Evolutionary conservation across 2,329 filamentous ascomycete species (phyloP).

Genomic region (Trichoderma asperellum): DNA sequence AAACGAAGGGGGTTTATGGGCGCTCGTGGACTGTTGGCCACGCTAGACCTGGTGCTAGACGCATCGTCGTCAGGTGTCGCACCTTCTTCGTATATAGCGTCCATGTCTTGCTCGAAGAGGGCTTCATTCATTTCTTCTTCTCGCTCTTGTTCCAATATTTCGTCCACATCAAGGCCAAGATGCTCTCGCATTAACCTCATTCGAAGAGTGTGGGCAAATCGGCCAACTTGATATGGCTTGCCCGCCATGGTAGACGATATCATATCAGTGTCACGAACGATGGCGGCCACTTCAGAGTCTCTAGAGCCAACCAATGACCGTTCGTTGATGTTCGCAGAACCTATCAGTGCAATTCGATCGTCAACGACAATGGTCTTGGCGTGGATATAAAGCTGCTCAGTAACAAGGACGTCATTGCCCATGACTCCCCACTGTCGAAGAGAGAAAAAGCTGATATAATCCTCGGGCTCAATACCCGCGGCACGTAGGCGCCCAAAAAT

Average conservation of each 20-base stretch:
- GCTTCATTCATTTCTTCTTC: conserved; percentile 66
- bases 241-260: conserved; percentile 91
- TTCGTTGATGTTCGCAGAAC: conserved; percentile 98
- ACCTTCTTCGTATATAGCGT: conserved; percentile 62
- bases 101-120: conserved; percentile 62
- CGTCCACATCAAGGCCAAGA: conserved; percentile 92
- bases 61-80: conserved; percentile 34
- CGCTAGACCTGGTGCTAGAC: conserved; percentile 8
- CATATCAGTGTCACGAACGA: conserved; percentile 92
- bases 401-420: conserved; percentile 80
- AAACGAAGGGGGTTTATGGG: conserved; percentile 33
- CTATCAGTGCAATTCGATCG: conserved; percentile 89
- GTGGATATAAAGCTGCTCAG: conserved; percentile 97
- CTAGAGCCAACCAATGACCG: conserved; percentile 90
- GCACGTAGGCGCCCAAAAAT: conserved; percentile 86
- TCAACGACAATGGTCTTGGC: conserved; percentile 97
- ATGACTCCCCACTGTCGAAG: conserved; percentile 91
- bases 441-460: conserved; percentile 95
- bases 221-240: conserved; percentile 83
- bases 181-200: conserved; percentile 96
- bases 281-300: conserved; percentile 88
- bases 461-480: conserved; percentile 84
- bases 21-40: conserved; percentile 49
- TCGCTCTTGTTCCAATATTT: conserved; percentile 79
- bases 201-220: conserved; percentile 90